Base-by-base conservation (phyloP, 495 filamentous ascomycete species). In the Extremus antarcticus region DNA sequence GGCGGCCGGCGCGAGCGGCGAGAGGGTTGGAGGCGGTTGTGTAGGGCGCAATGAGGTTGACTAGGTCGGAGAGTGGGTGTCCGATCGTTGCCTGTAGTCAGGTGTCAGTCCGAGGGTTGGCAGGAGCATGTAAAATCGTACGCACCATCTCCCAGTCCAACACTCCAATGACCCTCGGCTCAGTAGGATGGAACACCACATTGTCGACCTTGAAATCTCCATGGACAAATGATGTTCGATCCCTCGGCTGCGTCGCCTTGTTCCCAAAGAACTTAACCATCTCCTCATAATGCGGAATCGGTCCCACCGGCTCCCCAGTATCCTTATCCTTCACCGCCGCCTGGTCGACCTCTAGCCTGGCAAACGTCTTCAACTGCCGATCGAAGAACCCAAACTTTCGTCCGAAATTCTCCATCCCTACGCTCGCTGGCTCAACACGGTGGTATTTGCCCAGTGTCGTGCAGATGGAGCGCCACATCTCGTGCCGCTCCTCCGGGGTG, bases 201-300 rank as follows among this genome's bases (percentile, higher is more conserved):
- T 98, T 98, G 68, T 98, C 92, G 64, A 98, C 91, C 72, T 98
- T 98, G 73, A 91, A 98, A 63, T 98, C 92, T 23, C 92, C 92
- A 63, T 98, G 92, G 23, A 98, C 82, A 20, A 95, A 74, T 1
- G 82, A 84, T 21, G 79, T 82, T 41, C 86, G 74, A 63, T 96
- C 90, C 25, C 74, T 75, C 1, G 92, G 90, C 65, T 94, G 88
- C 24, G 68, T 78, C 56, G 71, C 68, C 54, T 80, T 71, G 69
- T 84, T 74, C 38, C 63, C 66, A 63, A 97, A 95, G 72, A 91
- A 95, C 1, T 65, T 66, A 54, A 91, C 77, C 72, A 94, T 85
- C 25, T 87, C 85, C 20, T 83, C 76, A 50, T 90, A 88, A 65
- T 89, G 78, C 24, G 90, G 88, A 47, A 96, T 83, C 61, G 79